Evolutionary conservation across 2,329 filamentous ascomycete species (phyloP), one percentile per base, ranked within the genome.

Genomic region (Diaporthe citri): DNA sequence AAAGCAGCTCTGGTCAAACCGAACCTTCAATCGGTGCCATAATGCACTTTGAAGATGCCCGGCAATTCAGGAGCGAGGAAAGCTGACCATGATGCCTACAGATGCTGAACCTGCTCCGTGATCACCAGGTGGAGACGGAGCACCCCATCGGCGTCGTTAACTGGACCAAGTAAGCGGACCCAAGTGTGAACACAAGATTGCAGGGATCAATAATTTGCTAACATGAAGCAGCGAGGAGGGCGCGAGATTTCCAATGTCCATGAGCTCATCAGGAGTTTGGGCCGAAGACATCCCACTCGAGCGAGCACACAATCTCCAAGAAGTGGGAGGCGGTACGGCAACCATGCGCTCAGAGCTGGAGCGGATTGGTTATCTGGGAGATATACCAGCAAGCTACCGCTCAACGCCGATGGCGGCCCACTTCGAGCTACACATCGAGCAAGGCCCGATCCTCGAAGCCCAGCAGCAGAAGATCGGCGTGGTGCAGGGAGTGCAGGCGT

Each of bases 361-460:
- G 80, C 88, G 93, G 20, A 95, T 95, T 69, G 91, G 92, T 0
- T 95, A 94, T 77, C 84, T 95, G 0, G 94, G 94, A 20, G 78
- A 83, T 0, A 83, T 87, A 0, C 87, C 88, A 12, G 89, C 90
- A 31, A 90, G 87, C 71, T 87, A 93, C 81, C 85, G 88, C 76
- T 85, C 87, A 43, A 90, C 88, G 22, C 93, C 93, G 0, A 91
- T 95, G 83, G 93, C 90, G 0, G 94, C 93, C 0, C 94, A 96
- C 82, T 96, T 96, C 79, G 94, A 96, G 82, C 87, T 97, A 13
- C 94, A 97, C 80, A 96, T 96, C 71, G 95, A 97, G 81, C 95
- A 97, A 81, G 94, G 94, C 0, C 94, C 94, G 0, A 90, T 95
- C 46, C 87, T 97, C 1, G 92, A 96, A 79, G 87, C 87, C 22